phyloP scores from a whole-genome alignment of 2,329 filamentous ascomycete species.

The Chrysoporthe deuterocubensis region DNA sequence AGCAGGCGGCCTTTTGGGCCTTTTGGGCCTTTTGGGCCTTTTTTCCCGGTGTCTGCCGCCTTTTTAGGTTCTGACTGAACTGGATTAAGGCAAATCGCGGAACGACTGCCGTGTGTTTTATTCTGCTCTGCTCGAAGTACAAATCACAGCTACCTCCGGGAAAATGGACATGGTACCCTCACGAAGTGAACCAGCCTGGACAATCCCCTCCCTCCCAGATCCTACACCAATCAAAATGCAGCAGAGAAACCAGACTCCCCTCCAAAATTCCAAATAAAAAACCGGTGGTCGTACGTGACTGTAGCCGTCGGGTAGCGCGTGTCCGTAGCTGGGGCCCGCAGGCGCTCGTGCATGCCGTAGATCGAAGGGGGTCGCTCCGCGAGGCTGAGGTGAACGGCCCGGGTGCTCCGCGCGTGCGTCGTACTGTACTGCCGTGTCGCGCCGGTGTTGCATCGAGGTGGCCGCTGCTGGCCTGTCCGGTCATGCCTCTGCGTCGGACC shows the following conservation, averaged over 20 bases:
- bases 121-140: not conserved
- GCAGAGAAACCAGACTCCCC: not conserved
- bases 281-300: not conserved
- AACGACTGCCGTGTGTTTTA: not conserved
- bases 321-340: not conserved
- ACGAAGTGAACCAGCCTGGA: not conserved
- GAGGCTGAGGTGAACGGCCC: not conserved
- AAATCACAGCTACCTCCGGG: not conserved
- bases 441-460: not conserved
- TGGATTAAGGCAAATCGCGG: not conserved
- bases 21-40: not conserved
- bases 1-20: not conserved
- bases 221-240: not conserved
- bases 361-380: not conserved
- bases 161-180: not conserved
- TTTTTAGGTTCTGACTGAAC: no score
- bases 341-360: not conserved
- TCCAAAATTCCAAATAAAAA: not conserved
- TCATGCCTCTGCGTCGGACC: slow-evolving; percentile 6
- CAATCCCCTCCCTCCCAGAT: not conserved
- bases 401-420: not conserved
- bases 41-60: not conserved
- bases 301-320: not conserved
- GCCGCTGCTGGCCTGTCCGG: not conserved
- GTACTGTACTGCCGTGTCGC: not conserved